Evolutionary conservation across 805 yeast species (phyloP).

Genomic region (Schwanniomyces occidentalis): DNA sequence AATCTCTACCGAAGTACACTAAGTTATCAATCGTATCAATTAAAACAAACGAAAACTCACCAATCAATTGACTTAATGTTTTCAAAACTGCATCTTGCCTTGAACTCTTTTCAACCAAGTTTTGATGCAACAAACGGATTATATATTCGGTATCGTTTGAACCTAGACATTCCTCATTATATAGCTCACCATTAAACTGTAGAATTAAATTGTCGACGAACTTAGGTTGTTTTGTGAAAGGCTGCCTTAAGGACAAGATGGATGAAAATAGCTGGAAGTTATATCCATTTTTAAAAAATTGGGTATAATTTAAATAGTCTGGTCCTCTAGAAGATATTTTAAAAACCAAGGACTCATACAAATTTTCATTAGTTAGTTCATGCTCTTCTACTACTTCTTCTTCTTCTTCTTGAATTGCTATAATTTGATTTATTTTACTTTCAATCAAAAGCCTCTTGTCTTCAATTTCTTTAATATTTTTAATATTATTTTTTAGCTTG

Average conservation of each 20-base stretch:
- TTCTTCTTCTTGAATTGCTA: conserved; percentile 3
- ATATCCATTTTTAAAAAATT: conserved; percentile 6
- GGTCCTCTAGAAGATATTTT: conserved; percentile 64
- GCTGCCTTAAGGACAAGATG: conserved; percentile 76
- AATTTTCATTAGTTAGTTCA: conserved; percentile 5
- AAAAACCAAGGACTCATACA: conserved; percentile 40
- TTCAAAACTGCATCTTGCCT: conserved; percentile 35
- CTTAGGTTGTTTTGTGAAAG: conserved; percentile 77
- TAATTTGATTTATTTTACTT: conserved; percentile 13
- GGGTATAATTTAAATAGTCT: conserved; percentile 39
- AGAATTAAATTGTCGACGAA: conserved; percentile 34
- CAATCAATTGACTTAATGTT: conserved; percentile 52
- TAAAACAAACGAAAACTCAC: conserved; percentile 79
- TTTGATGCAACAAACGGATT: conserved; percentile 30
- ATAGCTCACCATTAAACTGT: conserved; percentile 92
- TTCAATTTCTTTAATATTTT: conserved; percentile 15
- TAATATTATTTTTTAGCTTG: conserved; percentile 28
- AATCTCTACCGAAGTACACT: conserved; percentile 81
- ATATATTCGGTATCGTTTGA: conserved; percentile 67
- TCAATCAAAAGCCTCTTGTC: conserved; percentile 10
- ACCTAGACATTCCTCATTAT: conserved; percentile 53
- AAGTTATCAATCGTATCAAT: conserved; percentile 39
- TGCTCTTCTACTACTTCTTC: conserved; percentile 6
- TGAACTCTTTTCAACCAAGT: conserved; percentile 9
- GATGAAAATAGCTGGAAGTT: conserved; percentile 56